Evolutionary conservation across 768 basidiomycete species (phyloP), one percentile per base, ranked within the genome.

Genomic region (Phlebiopsis flavidoalba): DNA sequence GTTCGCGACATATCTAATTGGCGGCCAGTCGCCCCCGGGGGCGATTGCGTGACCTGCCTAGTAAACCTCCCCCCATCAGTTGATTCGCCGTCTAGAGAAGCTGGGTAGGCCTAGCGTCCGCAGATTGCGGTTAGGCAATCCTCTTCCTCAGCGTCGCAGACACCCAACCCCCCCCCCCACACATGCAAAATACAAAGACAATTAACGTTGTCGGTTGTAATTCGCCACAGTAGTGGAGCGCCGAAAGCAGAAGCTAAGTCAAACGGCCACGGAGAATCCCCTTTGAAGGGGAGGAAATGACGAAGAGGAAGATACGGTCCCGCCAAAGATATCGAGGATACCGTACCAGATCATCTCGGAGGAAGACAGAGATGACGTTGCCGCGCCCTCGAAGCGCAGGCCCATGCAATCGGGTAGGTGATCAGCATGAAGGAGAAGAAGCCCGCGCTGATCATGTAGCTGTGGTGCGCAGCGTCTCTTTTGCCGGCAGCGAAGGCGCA

Each of bases 331-430:
- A 46, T 78, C 77, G 60, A 77, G 73, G 58, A 83, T 73, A 52
- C 82, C 82, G 69, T 83, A 83, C 66, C 75, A 79, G 60, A 82
- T 72, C 80, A 83, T 83, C 70, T 84, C 83, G 6, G 74, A 71
- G 37, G 79, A n/a, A 75, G 36, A 78, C 74, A 5, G 76, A 66
- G 65, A 85, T 84, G 57, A 72, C 74, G 69, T 83, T 79, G 6
- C 75, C 74, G 15, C 83, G 15, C 83, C 82, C 55, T 83, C 83
- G n/a, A n/a, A 21, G 77, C 75, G 40, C 81, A 73, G 56, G 77
- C 83, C 84, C 83, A 85, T 19, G 74, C 75, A 62, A 85, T 77
- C 12, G 84, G 80, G 72, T 85, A 85, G n/a, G 82, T 62, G 58
- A 80, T 58, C 80, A 81, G 83, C 63, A 85, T 72, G 70, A 83